Evolutionary conservation across 495 filamentous ascomycete genomes (phyloP).

Genomic region (Saxophila tyrrhenica): DNA sequence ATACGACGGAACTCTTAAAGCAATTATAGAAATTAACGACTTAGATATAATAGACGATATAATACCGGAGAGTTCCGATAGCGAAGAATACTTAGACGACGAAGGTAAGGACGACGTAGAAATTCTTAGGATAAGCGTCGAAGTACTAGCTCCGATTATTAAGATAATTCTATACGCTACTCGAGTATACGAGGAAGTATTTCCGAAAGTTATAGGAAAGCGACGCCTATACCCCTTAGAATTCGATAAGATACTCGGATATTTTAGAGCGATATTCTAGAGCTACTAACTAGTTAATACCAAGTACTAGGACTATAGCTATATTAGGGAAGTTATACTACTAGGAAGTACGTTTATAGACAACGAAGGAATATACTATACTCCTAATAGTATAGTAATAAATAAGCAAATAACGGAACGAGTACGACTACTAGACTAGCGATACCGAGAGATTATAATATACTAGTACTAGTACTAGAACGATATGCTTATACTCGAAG

Average conservation of each 20-base stretch:
- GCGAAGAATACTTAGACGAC: no score
- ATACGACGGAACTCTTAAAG: no score
- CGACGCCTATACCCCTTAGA: not conserved
- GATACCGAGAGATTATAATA: slow-evolving; percentile 1
- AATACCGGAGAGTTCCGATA: no score
- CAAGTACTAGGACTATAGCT: no score
- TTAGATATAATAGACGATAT: no score
- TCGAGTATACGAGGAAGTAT: not conserved
- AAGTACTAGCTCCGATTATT: no score
- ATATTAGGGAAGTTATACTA: not conserved
- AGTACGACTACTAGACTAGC: not conserved
- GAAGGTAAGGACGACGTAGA: no score
- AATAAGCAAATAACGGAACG: not conserved
- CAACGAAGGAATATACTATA: not conserved
- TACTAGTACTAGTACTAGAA: not conserved
- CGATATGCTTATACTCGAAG: not conserved
- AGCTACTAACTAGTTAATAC: not conserved
- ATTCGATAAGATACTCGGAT: not conserved
- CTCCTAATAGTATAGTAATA: not conserved
- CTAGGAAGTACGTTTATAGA: slow-evolving; percentile 1
- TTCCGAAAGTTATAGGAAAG: slow-evolving; percentile 2
- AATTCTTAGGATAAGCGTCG: no score
- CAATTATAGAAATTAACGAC: no score
- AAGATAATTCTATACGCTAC: not conserved
- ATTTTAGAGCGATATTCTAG: not conserved